phyloP scores from a whole-genome alignment of 441 rosid species.

The Pelargonium myrrhifolium region DNA sequence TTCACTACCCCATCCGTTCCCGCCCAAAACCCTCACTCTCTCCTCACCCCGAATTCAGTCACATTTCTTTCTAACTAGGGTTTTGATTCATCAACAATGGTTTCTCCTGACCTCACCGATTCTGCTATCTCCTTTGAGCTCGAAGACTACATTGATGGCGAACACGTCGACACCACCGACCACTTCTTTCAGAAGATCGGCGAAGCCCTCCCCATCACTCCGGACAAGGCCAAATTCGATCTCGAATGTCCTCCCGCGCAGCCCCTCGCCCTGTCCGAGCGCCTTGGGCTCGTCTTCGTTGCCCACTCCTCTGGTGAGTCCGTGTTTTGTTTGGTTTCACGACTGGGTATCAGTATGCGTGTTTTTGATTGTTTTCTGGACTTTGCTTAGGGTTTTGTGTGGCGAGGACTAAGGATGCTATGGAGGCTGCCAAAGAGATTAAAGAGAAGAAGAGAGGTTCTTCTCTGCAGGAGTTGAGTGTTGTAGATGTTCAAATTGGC shows the following conservation, averaged over 20 bases:
- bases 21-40: slow-evolving; percentile 19
- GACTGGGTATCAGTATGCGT: background rate
- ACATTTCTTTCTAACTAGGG: background rate
- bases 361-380: slow-evolving; percentile 8
- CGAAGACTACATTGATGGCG: slow-evolving; percentile 56
- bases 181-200: slow-evolving; percentile 68
- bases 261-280: slow-evolving; percentile 64
- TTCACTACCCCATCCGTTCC: slow-evolving; percentile 11
- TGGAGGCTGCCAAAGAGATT: slow-evolving; percentile 42
- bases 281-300: slow-evolving; percentile 43
- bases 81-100: background rate
- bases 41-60: background rate
- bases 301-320: slow-evolving; percentile 62
- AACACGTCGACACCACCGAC: slow-evolving; percentile 38
- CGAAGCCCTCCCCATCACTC: slow-evolving; percentile 41
- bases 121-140: background rate
- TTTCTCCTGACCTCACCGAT: background rate
- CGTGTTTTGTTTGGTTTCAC: background rate
- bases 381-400: slow-evolving; percentile 62
- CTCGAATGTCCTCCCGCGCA: slow-evolving; percentile 47
- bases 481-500: slow-evolving; percentile 53
- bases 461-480: slow-evolving; percentile 43
- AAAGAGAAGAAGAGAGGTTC: slow-evolving; percentile 24
- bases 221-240: slow-evolving; percentile 30
- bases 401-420: slow-evolving; percentile 62